Conservation (phyloP, 108 stramenopile species). For the Nitzschia putrida region DNA sequence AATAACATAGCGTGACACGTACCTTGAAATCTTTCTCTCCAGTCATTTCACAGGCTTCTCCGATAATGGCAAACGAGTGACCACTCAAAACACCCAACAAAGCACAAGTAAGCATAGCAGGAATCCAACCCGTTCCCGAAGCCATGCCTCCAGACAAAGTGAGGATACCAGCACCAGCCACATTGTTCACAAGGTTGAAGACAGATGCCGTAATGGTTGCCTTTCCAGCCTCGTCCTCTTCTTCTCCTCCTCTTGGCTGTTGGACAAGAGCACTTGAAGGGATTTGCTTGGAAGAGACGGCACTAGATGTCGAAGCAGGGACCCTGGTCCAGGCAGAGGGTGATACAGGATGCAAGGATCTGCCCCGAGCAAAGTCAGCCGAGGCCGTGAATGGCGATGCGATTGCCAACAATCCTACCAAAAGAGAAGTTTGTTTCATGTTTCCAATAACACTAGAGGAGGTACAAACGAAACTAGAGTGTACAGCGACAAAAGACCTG, state of each 20-base stretch:
- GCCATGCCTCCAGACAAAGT: conserved; percentile 52
- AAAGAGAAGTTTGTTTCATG: too few relatives aligned
- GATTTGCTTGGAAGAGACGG: background rate
- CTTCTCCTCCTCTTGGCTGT: background rate
- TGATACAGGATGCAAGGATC: too few relatives aligned
- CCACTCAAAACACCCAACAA: conserved; percentile 36
- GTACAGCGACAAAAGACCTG: too few relatives aligned
- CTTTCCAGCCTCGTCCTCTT: background rate
- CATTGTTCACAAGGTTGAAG: conserved; percentile 73
- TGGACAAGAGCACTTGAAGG: background rate
- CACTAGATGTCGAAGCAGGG: too few relatives aligned
- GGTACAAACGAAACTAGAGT: too few relatives aligned
- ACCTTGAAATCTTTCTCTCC: conserved; percentile 55
- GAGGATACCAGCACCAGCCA: conserved; percentile 63
- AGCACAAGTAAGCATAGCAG: conserved; percentile 40
- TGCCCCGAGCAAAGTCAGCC: too few relatives aligned
- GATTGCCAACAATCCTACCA: too few relatives aligned
- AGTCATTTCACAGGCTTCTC: conserved; percentile 50
- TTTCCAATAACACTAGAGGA: too few relatives aligned
- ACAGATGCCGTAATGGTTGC: conserved; percentile 40
- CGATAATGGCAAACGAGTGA: conserved; percentile 50
- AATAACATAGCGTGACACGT: too few relatives aligned
- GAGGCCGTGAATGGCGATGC: too few relatives aligned
- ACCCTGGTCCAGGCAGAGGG: too few relatives aligned
- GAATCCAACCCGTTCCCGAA: conserved; percentile 52